Base-by-base conservation (phyloP, 345 rosid genomes). In the Populus tremula region DNA sequence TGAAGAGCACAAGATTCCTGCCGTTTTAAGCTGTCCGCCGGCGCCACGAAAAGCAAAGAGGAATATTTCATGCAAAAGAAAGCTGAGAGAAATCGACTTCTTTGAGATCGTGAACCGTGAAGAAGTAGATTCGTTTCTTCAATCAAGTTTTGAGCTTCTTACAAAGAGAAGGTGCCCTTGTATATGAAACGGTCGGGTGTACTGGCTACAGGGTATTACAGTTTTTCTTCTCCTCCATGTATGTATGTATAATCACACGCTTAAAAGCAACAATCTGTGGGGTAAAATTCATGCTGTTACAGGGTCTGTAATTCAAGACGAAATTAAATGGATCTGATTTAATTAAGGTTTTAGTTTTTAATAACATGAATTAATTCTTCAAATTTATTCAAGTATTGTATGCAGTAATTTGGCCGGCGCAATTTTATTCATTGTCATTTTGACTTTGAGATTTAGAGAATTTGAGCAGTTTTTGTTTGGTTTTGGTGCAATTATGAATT, bases 31-130 rank as follows among this genome's bases (percentile, higher is more conserved):
- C 20, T 84, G 87, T 33, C 89, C 89, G 29, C 86, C 86, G 49
- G 86, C 88, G 13, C 89, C 89, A 1, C 54, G 82, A 69, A 87
- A 84, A 77, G 78, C 85, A 13, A 71, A 69, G 68, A 35, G 27
- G 36, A 29, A 43, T 6, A 39, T 18, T 14, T 77, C 78, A 5
- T 82, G 88, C 78, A 85, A 82, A 79, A 76, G 90, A 77, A 87
- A 82, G 83, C 72, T 82, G 70, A 70, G 84, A 62, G 83, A 85
- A 47, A 56, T 86, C 27, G 87, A 86, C 0, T 84, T 84, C 82
- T 80, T 84, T n/a, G 86, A 87, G 78, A 71, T 75, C 70, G 84
- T 71, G 53, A 82, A 76, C 18, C 64, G 76, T 5, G 77, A 71
- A 7, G 85, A 85, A 64, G 79, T 87, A 59, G 87, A 87, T 2